phyloP scores from a whole-genome alignment of 2,329 filamentous ascomycete species.

The Cephalotrichum gorgonifer region DNA sequence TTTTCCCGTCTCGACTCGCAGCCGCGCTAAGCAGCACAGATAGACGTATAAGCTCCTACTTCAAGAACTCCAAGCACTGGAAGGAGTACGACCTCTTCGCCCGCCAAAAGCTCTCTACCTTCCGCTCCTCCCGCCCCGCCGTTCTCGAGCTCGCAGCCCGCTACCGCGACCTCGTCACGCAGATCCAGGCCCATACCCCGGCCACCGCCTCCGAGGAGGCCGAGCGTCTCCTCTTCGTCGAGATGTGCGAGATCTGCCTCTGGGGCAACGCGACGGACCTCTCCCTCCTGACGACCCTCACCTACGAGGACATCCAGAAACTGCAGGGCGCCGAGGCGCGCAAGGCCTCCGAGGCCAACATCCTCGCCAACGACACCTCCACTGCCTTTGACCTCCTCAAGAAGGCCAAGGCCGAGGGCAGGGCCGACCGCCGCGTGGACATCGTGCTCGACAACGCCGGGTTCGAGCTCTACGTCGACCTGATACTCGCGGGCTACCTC shows the following conservation, averaged over 20 bases:
- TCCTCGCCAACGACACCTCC: conserved; percentile 76
- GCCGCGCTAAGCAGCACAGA: conserved; percentile 7
- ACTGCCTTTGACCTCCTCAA: conserved; percentile 60
- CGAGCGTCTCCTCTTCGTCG: conserved; percentile 70
- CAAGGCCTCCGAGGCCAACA: conserved; percentile 82
- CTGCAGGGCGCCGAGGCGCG: conserved; percentile 81
- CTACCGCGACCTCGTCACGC: conserved; percentile 62
- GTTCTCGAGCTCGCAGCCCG: conserved; percentile 72
- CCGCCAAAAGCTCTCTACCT: conserved; percentile 82
- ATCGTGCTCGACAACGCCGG: conserved; percentile 96
- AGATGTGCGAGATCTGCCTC: conserved; percentile 93
- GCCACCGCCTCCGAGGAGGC: conserved; percentile 51
- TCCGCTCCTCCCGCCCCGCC: conserved; percentile 81
- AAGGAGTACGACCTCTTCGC: conserved; percentile 83
- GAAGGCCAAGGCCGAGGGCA: conserved; percentile 51
- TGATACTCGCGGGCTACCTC: conserved; percentile 84
- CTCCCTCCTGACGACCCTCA: conserved; percentile 78
- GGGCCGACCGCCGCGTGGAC: conserved; percentile 68
- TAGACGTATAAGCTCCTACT: conserved; percentile 69
- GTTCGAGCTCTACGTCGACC: conserved; percentile 93
- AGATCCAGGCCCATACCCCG: conserved; percentile 47
- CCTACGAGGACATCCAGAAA: conserved; percentile 94
- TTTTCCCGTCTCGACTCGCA: background rate
- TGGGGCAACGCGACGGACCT: conserved; percentile 97
- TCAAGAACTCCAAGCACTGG: conserved; percentile 71